These are phyloP conservation scores for Alternaria sp. DNA, from an alignment of 2,329 filamentous ascomycete species.

Conservation along the genomic window DNA sequence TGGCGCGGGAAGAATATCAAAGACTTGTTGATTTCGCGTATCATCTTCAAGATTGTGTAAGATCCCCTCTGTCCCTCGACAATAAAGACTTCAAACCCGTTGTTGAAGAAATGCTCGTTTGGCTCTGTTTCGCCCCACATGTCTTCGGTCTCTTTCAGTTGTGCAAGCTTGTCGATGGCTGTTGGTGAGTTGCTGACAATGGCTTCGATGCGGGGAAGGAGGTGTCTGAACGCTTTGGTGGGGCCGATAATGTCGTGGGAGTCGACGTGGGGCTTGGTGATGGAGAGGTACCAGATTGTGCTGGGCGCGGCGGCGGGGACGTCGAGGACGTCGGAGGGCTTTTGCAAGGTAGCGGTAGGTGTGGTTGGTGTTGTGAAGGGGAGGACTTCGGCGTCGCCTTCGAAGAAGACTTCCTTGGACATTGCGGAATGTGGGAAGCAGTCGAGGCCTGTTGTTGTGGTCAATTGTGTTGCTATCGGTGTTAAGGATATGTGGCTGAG, in stretches of 20 bases:
- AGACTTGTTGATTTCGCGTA: conserved; percentile 25
- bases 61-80: conserved; percentile 27
- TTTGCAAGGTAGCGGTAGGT: not conserved
- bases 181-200: conserved; percentile 24
- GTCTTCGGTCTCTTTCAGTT: conserved; percentile 11
- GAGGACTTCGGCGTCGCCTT: not conserved
- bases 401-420: conserved; percentile 20
- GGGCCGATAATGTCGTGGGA: conserved; percentile 30
- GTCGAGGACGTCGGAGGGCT: conserved; percentile 28
- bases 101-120: conserved; percentile 5
- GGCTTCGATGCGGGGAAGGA: conserved; percentile 27
- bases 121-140: conserved; percentile 11
- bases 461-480: not conserved
- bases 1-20: conserved; percentile 17
- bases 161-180: conserved; percentile 33
- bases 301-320: conserved; percentile 1
- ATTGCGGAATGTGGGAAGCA: conserved; percentile 11
- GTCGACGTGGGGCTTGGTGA: conserved; percentile 35
- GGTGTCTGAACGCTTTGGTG: conserved; percentile 20
- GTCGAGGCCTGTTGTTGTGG: not conserved
- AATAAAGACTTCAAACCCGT: conserved; percentile 24
- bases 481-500: not conserved
- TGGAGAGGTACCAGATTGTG: conserved; percentile 37
- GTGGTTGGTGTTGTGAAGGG: conserved; percentile 1
- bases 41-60: conserved; percentile 23